Conservation (phyloP, 306 rosid genomes). For the Pachyrhizus erosus region DNA sequence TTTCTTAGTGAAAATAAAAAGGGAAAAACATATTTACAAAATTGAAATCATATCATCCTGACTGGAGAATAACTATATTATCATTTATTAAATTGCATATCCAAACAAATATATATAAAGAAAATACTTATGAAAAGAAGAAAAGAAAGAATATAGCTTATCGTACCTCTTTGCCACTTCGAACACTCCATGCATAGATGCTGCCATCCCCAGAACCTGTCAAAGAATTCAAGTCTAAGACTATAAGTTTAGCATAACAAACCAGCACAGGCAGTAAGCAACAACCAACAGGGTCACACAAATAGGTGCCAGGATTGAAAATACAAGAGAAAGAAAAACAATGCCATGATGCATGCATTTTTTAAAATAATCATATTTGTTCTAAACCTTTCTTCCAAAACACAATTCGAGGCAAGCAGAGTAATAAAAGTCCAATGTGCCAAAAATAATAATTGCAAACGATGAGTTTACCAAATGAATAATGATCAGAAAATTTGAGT, state of each 20-base stretch:
- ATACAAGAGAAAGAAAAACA: slow-evolving; percentile 7
- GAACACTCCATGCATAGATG: slow-evolving; percentile 85
- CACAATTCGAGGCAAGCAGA: neutral
- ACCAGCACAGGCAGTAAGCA: slow-evolving; percentile 27
- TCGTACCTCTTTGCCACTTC: slow-evolving; percentile 90
- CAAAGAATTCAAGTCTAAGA: slow-evolving; percentile 34
- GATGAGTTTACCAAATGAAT: slow-evolving; percentile 21
- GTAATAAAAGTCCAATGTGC: neutral
- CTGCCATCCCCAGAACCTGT: slow-evolving; percentile 95
- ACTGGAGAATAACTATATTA: neutral
- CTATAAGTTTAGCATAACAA: slow-evolving; percentile 35
- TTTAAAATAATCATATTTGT: neutral
- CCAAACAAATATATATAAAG: neutral
- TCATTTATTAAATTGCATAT: neutral
- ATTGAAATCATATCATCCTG: slow-evolving; percentile 8
- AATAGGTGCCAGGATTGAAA: slow-evolving; percentile 19
- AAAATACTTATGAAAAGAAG: slow-evolving; percentile 25
- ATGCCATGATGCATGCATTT: neutral
- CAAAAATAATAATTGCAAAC: neutral
- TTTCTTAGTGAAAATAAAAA: neutral
- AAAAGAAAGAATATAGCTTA: slow-evolving; percentile 15
- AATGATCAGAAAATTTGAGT: slow-evolving; percentile 4
- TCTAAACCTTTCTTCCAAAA: slow-evolving; percentile 25
- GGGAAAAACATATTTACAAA: neutral
- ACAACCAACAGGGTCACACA: slow-evolving; percentile 17